A percentile compares a stretch with the other conserved stretches of the same genome.
phyloP scores from a whole-genome alignment of 1,284 basidiomycete species.

The Leccinum pachyderme region DNA sequence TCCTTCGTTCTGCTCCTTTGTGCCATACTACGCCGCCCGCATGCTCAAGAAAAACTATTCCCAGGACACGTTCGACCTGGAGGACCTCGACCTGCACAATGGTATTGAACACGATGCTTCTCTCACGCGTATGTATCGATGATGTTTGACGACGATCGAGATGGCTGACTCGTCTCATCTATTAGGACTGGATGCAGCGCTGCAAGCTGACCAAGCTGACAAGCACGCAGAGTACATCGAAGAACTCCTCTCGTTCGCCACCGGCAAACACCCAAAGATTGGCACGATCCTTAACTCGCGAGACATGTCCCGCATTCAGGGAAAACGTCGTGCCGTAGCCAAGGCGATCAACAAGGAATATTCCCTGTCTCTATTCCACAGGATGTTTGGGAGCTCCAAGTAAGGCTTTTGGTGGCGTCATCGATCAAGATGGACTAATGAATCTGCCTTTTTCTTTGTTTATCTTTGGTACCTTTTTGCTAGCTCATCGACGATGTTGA shows the following conservation, averaged over 20 bases:
- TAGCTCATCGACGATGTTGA: constrained; percentile 29
- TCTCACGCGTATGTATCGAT: constrained; percentile 52
- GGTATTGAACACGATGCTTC: constrained; percentile 79
- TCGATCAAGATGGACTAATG: neutral
- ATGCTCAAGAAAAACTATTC: constrained; percentile 55
- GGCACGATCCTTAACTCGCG: constrained; percentile 44
- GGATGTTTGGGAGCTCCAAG: constrained; percentile 67
- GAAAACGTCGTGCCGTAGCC: constrained; percentile 59
- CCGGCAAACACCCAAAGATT: constrained; percentile 52
- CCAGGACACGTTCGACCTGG: constrained; percentile 59
- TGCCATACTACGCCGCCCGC: constrained; percentile 56
- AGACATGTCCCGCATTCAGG: constrained; percentile 57
- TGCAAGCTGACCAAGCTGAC: constrained; percentile 50
- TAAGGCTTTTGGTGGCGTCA: constrained; percentile 34
- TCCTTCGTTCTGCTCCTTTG: constrained; percentile 62
- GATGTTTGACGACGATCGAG: neutral
- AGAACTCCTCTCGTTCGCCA: constrained; percentile 57
- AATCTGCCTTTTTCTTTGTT: too few species aligned
- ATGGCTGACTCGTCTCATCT: neutral
- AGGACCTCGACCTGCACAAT: constrained; percentile 67
- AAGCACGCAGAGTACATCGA: constrained; percentile 51
- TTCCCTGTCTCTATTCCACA: constrained; percentile 48
- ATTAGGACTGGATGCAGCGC: constrained; percentile 56
- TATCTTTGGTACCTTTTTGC: neutral
- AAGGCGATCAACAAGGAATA: constrained; percentile 54